Base-by-base conservation (phyloP, 371 early-diverging fungal genomes). In the Capniomyces stellatus region DNA sequence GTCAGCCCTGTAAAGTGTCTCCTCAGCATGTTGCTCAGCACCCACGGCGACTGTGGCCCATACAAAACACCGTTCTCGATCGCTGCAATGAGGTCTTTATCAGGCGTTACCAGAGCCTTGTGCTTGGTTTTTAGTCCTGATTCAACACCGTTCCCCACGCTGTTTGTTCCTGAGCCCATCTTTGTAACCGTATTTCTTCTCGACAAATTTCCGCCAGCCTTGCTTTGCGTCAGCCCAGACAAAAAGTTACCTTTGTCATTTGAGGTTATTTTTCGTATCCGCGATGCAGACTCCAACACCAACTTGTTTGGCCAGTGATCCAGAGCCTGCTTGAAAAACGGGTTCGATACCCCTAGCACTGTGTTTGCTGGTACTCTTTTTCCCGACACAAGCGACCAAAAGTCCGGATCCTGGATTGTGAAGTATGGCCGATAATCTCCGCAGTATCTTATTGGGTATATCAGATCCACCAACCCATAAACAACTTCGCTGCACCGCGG, bases 391-490 rank as follows among this genome's bases (percentile, higher is more conserved):
- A 61, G 53, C 6, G 66, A 64, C 10, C 60, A 57, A 43, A 91
- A 85, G 61, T 97, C 97, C 0, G 87, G 71, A 62, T 93, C 95
- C 62, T 92, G 93, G 46, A 97, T 87, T 0, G 97, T 97, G 55
- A 94, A 87, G 57, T 92, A 97, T 24, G 95, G 95, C 23, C 95
- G 78, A 60, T 78, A 92, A 64, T 93, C 93, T 23, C 94, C 95
- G 54, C 92, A 92, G 64, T 88, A 93, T 21, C 84, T 84, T 44
- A 91, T 86, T 79, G 97, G 97, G 54, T 87, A 87, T 35, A 94
- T 87, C 8, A 94, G 67, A 64, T 92, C 92, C 0, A 92, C 77
- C n/a, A 96, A 68, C 6, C 82, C 75, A 35, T 80, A 73, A 0
- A 92, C 84, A 3, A 85, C 82, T 55, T 87, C 84, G 60, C 87